A percentile compares a stretch with the other conserved stretches of the same genome.
Conservation (phyloP, 352 stramenopile genomes). For the Pythium sukuiense region DNA sequence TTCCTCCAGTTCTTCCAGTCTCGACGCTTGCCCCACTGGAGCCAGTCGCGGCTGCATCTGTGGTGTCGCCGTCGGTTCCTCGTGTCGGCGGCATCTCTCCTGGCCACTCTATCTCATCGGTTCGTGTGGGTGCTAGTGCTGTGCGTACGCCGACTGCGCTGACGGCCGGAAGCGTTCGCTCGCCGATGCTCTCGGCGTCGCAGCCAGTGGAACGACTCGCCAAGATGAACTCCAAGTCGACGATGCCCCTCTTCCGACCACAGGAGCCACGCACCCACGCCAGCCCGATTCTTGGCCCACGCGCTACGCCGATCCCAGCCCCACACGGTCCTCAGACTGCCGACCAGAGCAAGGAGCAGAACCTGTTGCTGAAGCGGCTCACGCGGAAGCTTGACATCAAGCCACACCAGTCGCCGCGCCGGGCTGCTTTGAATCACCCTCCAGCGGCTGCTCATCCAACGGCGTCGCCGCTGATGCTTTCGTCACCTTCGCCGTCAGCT, state of each 20-base stretch:
- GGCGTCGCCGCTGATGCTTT: slow-evolving; percentile 23
- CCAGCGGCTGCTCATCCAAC: neutral
- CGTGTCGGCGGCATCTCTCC: slow-evolving; percentile 24
- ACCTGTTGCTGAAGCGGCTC: slow-evolving; percentile 39
- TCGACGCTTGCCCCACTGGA: slow-evolving; percentile 11
- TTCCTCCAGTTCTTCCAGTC: slow-evolving; percentile 19
- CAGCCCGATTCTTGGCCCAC: slow-evolving; percentile 55
- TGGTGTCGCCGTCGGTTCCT: neutral
- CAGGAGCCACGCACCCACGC: slow-evolving; percentile 28
- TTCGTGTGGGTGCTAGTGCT: neutral
- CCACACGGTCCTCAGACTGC: slow-evolving; percentile 19
- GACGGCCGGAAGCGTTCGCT: slow-evolving; percentile 22
- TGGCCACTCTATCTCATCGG: slow-evolving; percentile 22
- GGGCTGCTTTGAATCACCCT: slow-evolving; percentile 41
- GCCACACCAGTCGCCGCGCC: slow-evolving; percentile 69
- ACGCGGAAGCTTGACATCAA: slow-evolving; percentile 72
- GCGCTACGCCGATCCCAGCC: slow-evolving; percentile 27
- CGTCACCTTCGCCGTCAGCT: slow-evolving; percentile 1
- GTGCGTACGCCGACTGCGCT: slow-evolving; percentile 9
- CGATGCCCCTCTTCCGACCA: slow-evolving; percentile 28
- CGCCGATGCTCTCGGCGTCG: slow-evolving; percentile 42
- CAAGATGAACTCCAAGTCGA: slow-evolving; percentile 55
- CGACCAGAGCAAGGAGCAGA: slow-evolving; percentile 23
- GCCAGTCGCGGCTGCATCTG: neutral
- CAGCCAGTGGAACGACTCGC: slow-evolving; percentile 49